Conservation (phyloP, 2,329 filamentous ascomycete species). For the Xylariaceae sp. region DNA sequence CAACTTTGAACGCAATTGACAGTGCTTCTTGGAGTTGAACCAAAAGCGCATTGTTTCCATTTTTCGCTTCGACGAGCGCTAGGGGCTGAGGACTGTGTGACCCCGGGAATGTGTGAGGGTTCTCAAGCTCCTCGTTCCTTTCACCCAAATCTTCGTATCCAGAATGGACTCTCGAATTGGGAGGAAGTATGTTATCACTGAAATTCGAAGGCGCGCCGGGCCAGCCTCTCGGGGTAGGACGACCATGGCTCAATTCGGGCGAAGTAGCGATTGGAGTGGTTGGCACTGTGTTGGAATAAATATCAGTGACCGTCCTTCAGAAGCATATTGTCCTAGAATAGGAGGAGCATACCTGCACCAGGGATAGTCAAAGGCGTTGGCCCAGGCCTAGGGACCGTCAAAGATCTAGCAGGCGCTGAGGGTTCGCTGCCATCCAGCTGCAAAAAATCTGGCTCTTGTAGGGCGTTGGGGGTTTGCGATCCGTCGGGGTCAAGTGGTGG, state of each 20-base stretch:
- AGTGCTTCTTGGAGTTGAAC: slow-evolving; percentile 78
- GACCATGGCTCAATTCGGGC: slow-evolving; percentile 43
- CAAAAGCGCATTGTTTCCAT: no score
- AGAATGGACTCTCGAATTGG: slow-evolving; percentile 34
- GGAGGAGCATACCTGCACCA: slow-evolving; percentile 12
- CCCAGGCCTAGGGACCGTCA: slow-evolving; percentile 38
- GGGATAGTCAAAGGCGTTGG: slow-evolving; percentile 26
- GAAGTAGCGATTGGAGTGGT: slow-evolving; percentile 52
- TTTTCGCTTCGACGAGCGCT: slow-evolving; percentile 67
- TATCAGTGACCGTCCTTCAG: slow-evolving; percentile 1
- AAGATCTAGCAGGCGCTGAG: slow-evolving; percentile 13
- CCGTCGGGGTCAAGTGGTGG: slow-evolving; percentile 58
- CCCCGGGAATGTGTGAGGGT: slow-evolving; percentile 43
- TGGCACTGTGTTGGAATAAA: slow-evolving; percentile 30
- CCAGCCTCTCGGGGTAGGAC: slow-evolving; percentile 49
- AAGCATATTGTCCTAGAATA: slow-evolving; percentile 2
- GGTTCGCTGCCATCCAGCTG: slow-evolving; percentile 40
- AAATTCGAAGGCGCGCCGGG: slow-evolving; percentile 39
- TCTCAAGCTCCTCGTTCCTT: slow-evolving; percentile 34
- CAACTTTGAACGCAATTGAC: no score
- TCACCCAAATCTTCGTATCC: slow-evolving; percentile 30
- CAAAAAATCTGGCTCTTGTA: slow-evolving; percentile 67
- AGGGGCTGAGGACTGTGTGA: slow-evolving; percentile 76
- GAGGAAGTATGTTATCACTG: slow-evolving; percentile 52
- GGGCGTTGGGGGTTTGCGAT: slow-evolving; percentile 29